phyloP scores from a whole-genome alignment of 2,329 filamentous ascomycete species.

The Colletotrichum sp. region DNA sequence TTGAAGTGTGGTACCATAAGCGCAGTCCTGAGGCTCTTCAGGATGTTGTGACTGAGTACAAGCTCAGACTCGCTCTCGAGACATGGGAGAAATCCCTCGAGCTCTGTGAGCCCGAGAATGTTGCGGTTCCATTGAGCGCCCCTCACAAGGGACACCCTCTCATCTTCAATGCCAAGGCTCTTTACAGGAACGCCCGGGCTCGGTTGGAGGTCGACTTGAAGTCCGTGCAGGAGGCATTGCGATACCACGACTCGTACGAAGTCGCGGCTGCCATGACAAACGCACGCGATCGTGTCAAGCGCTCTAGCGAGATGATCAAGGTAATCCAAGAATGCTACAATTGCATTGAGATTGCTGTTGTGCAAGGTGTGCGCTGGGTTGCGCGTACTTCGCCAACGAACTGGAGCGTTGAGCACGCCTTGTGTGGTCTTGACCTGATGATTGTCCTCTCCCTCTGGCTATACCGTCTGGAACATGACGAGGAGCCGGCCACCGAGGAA shows the following conservation, averaged over 20 bases:
- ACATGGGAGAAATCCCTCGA: conserved; percentile 99
- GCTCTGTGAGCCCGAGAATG: conserved; percentile 88
- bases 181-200: conserved; percentile 92
- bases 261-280: conserved; percentile 96
- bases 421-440: conserved; percentile 96
- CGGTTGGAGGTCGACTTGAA: conserved; percentile 95
- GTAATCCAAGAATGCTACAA: conserved; percentile 98
- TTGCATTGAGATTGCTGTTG: conserved; percentile 93
- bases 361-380: conserved; percentile 96
- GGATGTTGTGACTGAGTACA: conserved; percentile 98
- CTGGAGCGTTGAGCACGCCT: conserved; percentile 97
- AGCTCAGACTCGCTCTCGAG: conserved; percentile 91
- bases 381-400: conserved; percentile 97
- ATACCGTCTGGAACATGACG: conserved; percentile 98
- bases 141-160: conserved; percentile 96
- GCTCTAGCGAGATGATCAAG: conserved; percentile 97
- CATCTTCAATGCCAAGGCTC: conserved; percentile 97
- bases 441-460: conserved; percentile 98
- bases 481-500: conserved; percentile 85
- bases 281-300: conserved; percentile 91
- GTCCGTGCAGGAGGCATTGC: conserved; percentile 91
- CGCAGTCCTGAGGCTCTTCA: conserved; percentile 96
- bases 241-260: conserved; percentile 97
- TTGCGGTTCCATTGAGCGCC: conserved; percentile 87
- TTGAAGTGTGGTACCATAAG: conserved; percentile 99